These are phyloP conservation scores for Tulasnella sp. DNA, from an alignment of 768 basidiomycete genomes.

Conservation along the genomic window DNA sequence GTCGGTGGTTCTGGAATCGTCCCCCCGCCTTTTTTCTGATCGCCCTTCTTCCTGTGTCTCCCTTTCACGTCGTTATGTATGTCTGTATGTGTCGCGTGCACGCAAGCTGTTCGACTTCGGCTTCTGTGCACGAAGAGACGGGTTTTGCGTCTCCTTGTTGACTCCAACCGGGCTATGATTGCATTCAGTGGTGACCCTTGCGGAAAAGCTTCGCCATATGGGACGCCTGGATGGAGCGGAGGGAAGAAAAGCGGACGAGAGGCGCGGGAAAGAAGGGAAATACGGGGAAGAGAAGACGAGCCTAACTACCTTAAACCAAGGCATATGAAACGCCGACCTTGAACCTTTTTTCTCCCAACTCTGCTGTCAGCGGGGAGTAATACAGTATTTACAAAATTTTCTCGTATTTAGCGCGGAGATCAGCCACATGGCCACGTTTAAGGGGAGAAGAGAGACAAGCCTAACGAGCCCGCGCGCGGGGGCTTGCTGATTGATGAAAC, in stretches of 20 bases:
- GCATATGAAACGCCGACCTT: not conserved
- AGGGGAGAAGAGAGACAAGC: not conserved
- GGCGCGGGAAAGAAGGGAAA: not conserved
- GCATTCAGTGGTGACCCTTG: not conserved
- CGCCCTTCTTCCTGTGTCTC: not conserved
- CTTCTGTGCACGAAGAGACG: not conserved
- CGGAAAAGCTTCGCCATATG: not conserved
- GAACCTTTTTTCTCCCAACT: not conserved
- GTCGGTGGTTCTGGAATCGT: not conserved
- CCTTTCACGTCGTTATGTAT: not conserved
- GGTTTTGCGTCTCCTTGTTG: not conserved
- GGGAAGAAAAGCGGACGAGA: not conserved
- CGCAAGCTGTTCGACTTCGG: not conserved
- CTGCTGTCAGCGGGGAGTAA: not conserved
- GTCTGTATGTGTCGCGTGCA: too few relatives aligned
- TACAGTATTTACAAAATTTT: not conserved
- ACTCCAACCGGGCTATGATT: not conserved
- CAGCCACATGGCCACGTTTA: not conserved
- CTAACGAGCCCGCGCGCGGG: not conserved
- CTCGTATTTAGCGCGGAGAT: not conserved
- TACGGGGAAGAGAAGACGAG: not conserved
- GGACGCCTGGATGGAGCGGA: not conserved
- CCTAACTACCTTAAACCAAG: not conserved
- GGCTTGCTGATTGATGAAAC: not conserved
- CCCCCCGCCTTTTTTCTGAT: not conserved